These are phyloP conservation scores for Albugo candida DNA, from an alignment of 352 stramenopile genomes.

Conservation along the genomic window DNA sequence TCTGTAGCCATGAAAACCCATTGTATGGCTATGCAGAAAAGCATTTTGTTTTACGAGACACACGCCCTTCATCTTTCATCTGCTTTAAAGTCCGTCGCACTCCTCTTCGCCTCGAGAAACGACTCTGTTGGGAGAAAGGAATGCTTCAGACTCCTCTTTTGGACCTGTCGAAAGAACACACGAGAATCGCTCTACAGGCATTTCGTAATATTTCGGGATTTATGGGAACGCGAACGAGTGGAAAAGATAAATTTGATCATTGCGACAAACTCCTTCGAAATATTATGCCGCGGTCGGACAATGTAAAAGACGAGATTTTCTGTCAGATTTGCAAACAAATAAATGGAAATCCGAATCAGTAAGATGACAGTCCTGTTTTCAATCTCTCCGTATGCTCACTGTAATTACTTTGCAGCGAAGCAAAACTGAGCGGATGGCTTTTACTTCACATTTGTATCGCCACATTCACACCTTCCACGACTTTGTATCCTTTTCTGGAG, in stretches of 20 bases:
- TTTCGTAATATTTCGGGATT: conserved; percentile 63
- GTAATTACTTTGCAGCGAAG: too few species aligned
- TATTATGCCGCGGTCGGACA: conserved; percentile 23
- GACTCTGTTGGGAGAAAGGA: conserved; percentile 39
- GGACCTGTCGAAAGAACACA: conserved; percentile 21
- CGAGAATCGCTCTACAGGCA: conserved; percentile 28
- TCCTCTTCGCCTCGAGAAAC: conserved; percentile 14
- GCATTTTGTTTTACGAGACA: too few species aligned
- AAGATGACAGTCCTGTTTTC: background rate
- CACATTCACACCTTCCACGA: conserved; percentile 29
- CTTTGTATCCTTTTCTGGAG: conserved; percentile 29
- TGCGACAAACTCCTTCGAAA: conserved; percentile 55
- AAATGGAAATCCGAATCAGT: conserved; percentile 32
- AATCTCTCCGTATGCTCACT: background rate
- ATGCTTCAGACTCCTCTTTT: conserved; percentile 30
- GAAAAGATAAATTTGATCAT: conserved; percentile 41
- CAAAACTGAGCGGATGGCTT: conserved; percentile 51
- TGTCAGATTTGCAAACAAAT: conserved; percentile 68
- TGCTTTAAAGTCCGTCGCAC: too few species aligned
- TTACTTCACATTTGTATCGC: conserved; percentile 41
- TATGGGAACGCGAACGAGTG: conserved; percentile 46
- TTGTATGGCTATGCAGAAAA: too few species aligned
- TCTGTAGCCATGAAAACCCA: too few species aligned
- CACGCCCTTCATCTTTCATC: too few species aligned
- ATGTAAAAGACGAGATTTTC: conserved; percentile 63